Conservation (phyloP, 2,329 filamentous ascomycete genomes). For the Pseudopyricularia cyperi region DNA sequence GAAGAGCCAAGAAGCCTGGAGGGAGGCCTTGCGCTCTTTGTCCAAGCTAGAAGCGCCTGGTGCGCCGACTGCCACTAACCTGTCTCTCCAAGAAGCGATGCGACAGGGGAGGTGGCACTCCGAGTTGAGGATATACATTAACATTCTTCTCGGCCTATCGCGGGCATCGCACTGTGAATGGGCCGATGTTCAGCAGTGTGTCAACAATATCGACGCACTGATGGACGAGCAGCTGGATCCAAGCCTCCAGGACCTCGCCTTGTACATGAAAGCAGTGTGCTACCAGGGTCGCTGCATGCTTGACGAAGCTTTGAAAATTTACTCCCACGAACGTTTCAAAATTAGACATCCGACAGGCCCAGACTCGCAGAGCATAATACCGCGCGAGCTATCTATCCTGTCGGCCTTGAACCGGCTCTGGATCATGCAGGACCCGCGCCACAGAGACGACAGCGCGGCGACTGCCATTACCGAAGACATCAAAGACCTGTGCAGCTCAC, state of each 20-base stretch:
- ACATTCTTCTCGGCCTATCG: conserved; percentile 58
- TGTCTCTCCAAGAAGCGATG: conserved; percentile 40
- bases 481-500: conserved; percentile 52
- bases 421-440: conserved; percentile 53
- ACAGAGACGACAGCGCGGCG: conserved; percentile 45
- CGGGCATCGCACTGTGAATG: conserved; percentile 60
- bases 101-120: conserved; percentile 50
- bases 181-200: conserved; percentile 44
- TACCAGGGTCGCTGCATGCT: conserved; percentile 67
- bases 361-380: background rate
- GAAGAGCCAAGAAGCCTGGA: conserved; percentile 18
- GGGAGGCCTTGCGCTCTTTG: conserved; percentile 18
- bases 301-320: conserved; percentile 52
- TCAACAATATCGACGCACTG: conserved; percentile 38
- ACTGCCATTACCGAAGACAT: conserved; percentile 51
- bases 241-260: conserved; percentile 39
- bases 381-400: conserved; percentile 48
- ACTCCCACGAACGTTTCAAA: conserved; percentile 46
- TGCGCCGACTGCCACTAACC: conserved; percentile 20
- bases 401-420: conserved; percentile 56
- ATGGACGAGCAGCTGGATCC: conserved; percentile 25
- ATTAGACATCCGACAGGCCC: conserved; percentile 18
- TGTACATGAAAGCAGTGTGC: conserved; percentile 65
- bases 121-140: conserved; percentile 54
- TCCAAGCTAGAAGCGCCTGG: background rate